Base-by-base conservation (phyloP, 1,284 basidiomycete species). In the Sporisorium scitamineum region DNA sequence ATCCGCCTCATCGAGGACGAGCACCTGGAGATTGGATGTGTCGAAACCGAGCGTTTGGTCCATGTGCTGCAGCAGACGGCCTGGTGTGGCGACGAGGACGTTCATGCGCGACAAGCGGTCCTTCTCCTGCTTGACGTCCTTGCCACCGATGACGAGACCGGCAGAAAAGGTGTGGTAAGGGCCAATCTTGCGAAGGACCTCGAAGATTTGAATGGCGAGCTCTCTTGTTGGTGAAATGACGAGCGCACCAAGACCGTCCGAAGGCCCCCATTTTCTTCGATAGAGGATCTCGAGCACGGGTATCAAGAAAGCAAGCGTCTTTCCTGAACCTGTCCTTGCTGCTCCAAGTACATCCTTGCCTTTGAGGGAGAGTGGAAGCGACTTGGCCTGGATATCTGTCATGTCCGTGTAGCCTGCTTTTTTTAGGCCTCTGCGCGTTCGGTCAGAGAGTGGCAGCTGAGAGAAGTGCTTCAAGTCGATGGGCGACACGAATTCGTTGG, bases 1-100 rank as follows among this genome's bases (percentile, higher is more conserved):
- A 85, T 99, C 95, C 1, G 95, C 95, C 88, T 99, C 95, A 84
- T 99, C 95, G 20, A 99, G 90, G 2, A 98, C 94, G n/a, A 99
- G 90, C 22, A 97, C 85, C 85, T 98, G 95, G 27, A 99, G 87
- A 80, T 94, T 94, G 75, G 93, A 92, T 39, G 91, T 91, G 70
- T 96, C 94, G 80, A 99, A 97, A 1, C 95, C 95, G 54, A 95
- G 90, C 0, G 97, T 98, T 86, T 98, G 95, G 84, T 99, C 97
- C 91, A 99, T 93, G 86, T 99, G 97, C 84, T 99, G 97, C 58
- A 99, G 87, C 31, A 99, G 87, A 59, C 97, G 90, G 18, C 96
- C 97, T 0, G 96, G 96, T 2, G 97, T 98, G 2, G 96, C 95
- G 22, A 99, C 93, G 27, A 99, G 89, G 67, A 99, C 97, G 84